Percentiles rank a stretch among this genome's conserved stretches.
Conservation (phyloP, 768 basidiomycete species). For the Strobilomyces confusus region DNA sequence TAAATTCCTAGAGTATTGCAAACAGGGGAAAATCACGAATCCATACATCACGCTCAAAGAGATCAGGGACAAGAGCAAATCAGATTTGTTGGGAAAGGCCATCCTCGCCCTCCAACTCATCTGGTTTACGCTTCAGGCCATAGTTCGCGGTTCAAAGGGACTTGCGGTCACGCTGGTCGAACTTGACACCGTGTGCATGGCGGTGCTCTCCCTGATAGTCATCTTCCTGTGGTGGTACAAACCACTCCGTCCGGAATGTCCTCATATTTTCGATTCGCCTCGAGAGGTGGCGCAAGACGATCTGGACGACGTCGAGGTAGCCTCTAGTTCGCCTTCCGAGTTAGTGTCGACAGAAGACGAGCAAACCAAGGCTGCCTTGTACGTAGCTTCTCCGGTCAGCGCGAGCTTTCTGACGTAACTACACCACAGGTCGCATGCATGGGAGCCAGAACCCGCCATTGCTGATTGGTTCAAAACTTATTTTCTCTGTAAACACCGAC, state of each 20-base stretch:
- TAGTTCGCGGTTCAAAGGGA: neutral
- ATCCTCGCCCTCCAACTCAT: neutral
- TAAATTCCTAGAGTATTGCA: neutral
- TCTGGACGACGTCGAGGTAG: too few species aligned
- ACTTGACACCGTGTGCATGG: neutral
- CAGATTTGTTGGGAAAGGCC: neutral
- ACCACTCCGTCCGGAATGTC: neutral
- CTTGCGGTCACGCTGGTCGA: neutral
- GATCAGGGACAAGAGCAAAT: neutral
- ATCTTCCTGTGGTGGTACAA: neutral
- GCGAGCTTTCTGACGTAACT: too few species aligned
- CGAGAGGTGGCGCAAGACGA: neutral
- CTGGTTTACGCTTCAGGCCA: neutral
- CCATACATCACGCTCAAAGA: neutral
- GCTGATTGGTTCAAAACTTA: too few species aligned
- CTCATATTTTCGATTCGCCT: neutral
- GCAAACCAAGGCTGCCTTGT: too few species aligned
- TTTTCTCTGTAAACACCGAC: too few species aligned
- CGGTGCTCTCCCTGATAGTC: neutral
- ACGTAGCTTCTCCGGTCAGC: too few species aligned
- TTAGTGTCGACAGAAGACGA: too few species aligned
- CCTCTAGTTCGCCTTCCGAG: too few species aligned
- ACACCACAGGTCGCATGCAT: too few species aligned
- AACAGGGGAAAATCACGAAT: neutral
- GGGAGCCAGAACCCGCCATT: too few species aligned